phyloP scores from a whole-genome alignment of 352 stramenopile genomes.

The Thalassiosira hispida region DNA sequence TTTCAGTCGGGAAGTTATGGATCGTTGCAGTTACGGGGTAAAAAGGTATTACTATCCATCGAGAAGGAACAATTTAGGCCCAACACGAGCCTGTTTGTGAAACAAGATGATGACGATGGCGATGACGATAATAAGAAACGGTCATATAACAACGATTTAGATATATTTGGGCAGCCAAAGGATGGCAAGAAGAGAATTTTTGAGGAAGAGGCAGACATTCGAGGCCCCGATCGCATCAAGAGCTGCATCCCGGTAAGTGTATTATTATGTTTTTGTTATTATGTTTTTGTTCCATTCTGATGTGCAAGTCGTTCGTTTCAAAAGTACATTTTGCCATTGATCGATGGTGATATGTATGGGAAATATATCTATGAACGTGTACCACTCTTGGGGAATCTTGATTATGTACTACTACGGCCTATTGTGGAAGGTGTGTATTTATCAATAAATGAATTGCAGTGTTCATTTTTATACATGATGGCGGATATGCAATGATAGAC shows the following conservation, averaged over 20 bases:
- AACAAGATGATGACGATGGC: slow-evolving; percentile 20
- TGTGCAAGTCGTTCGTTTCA: too few species aligned
- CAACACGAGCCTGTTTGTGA: slow-evolving; percentile 18
- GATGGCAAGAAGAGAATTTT: slow-evolving; percentile 16
- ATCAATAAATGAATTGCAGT: too few species aligned
- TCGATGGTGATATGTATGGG: slow-evolving; percentile 70
- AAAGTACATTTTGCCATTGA: slow-evolving; percentile 56
- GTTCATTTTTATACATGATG: too few species aligned
- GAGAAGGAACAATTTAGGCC: not conserved
- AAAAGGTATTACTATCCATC: slow-evolving; percentile 1
- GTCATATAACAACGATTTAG: slow-evolving; percentile 29
- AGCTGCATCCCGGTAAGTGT: slow-evolving; percentile 43
- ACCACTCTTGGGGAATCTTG: slow-evolving; percentile 56
- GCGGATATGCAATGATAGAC: too few species aligned
- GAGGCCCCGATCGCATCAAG: slow-evolving; percentile 32
- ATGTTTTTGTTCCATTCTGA: too few species aligned
- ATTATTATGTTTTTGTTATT: too few species aligned
- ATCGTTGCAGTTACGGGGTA: not conserved
- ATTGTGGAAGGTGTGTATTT: slow-evolving; percentile 57
- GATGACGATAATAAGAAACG: slow-evolving; percentile 8
- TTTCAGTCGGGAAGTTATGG: not conserved
- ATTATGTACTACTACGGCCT: slow-evolving; percentile 64
- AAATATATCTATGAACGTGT: slow-evolving; percentile 79
- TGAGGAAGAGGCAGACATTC: slow-evolving; percentile 51
- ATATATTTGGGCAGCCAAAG: slow-evolving; percentile 47